These are phyloP conservation scores for Marchantia paleacea DNA, from an alignment of 225 moss, liverwort and hornwort species.

Conservation along the genomic window DNA sequence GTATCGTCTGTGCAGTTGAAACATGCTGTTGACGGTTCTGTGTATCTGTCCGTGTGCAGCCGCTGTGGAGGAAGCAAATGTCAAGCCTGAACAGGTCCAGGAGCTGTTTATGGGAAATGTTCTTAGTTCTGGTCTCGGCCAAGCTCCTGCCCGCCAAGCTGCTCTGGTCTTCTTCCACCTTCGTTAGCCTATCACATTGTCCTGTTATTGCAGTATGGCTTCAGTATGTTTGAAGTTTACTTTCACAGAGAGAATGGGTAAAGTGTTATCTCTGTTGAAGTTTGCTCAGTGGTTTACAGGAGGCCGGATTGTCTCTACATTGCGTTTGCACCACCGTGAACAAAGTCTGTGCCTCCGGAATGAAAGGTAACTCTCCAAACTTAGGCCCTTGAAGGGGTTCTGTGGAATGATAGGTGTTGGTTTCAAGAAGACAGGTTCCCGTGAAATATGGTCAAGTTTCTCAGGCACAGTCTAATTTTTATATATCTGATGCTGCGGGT, in stretches of 20 bases:
- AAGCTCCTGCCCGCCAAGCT: conserved; percentile 98
- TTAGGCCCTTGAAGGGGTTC: neutral
- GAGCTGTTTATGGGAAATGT: conserved; percentile 90
- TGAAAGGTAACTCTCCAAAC: conserved; percentile 60
- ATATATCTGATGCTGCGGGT: neutral
- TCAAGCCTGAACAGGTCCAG: conserved; percentile 59
- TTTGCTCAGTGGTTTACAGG: conserved; percentile 40
- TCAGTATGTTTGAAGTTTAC: neutral
- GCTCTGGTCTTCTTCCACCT: conserved; percentile 57
- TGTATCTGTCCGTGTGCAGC: conserved; percentile 31
- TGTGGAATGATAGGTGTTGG: neutral
- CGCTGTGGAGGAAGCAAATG: conserved; percentile 53
- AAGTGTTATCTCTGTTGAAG: neutral
- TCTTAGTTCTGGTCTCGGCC: conserved; percentile 72
- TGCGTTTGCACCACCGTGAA: conserved; percentile 91
- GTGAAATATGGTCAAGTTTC: neutral
- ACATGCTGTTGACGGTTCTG: neutral
- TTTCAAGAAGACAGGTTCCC: neutral
- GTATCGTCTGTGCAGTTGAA: neutral
- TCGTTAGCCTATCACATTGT: neutral
- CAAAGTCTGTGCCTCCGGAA: conserved; percentile 94
- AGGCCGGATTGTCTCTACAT: conserved; percentile 57
- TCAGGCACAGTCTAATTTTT: neutral
- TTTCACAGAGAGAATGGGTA: neutral
- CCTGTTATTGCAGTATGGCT: too few species aligned